Conservation (phyloP, 306 rosid species). For the Dicorynia guianensis region DNA sequence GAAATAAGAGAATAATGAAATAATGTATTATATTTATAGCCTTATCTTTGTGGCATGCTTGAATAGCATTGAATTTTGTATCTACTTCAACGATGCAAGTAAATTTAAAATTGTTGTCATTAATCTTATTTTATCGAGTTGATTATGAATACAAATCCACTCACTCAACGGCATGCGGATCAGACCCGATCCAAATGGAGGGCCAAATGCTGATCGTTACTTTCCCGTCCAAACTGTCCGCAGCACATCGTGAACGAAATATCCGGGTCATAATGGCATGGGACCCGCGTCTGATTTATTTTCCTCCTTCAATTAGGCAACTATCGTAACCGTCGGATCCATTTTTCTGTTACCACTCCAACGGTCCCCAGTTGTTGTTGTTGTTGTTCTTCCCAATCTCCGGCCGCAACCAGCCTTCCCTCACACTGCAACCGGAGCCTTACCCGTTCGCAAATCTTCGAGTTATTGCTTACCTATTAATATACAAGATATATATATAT, state of each 20-base stretch:
- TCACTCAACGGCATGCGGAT: no score
- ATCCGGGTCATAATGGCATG: neutral
- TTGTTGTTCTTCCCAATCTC: slow-evolving; percentile 31
- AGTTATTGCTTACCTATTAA: neutral
- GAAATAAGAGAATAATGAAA: no score
- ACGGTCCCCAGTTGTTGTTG: slow-evolving; percentile 15
- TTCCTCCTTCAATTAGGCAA: slow-evolving; percentile 12
- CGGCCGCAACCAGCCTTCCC: slow-evolving; percentile 1
- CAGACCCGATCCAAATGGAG: no score
- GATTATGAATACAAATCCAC: no score
- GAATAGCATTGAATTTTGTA: no score
- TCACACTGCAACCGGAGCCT: neutral
- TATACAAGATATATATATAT: neutral
- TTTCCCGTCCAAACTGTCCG: neutral
- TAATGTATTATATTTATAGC: no score
- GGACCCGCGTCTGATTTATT: slow-evolving; percentile 43
- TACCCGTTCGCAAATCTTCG: no score
- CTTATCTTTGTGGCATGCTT: no score
- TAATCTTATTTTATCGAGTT: no score
- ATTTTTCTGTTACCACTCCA: slow-evolving; percentile 21
- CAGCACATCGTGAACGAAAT: slow-evolving; percentile 16
- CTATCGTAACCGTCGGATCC: slow-evolving; percentile 52
- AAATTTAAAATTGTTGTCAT: no score
- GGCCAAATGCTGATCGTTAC: neutral
- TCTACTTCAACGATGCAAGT: no score